These are phyloP conservation scores for Fraxinus pennsylvanica DNA, from an alignment of 257 asterid species.

Conservation along the genomic window DNA sequence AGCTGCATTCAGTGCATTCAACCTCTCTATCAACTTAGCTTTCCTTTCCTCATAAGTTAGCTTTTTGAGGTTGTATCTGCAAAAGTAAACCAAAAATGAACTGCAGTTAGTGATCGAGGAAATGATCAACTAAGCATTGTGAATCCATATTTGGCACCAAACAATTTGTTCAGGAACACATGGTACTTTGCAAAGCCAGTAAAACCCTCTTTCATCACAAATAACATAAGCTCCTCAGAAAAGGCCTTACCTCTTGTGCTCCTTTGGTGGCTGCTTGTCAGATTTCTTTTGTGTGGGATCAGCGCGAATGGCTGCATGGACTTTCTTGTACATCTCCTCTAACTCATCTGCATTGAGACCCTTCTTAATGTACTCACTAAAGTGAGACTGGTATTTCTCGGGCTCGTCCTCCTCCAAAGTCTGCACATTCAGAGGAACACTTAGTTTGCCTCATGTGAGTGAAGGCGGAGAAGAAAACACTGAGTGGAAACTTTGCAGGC, in stretches of 20 bases:
- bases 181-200: neutral
- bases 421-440: slow-evolving; percentile 21
- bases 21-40: slow-evolving; percentile 64
- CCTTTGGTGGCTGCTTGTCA: slow-evolving; percentile 56
- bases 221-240: neutral
- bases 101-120: neutral
- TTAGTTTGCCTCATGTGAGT: neutral
- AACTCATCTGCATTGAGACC: slow-evolving; percentile 55
- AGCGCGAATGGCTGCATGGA: slow-evolving; percentile 78
- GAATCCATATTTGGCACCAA: neutral
- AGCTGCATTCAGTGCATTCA: slow-evolving; percentile 68
- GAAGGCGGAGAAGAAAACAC: neutral
- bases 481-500: neutral
- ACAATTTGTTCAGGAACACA: too few species aligned
- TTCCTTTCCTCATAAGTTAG: slow-evolving; percentile 72
- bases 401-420: slow-evolving; percentile 73
- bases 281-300: slow-evolving; percentile 59
- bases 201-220: neutral
- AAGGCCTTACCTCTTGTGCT: slow-evolving; percentile 62
- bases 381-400: slow-evolving; percentile 68
- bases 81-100: slow-evolving; percentile 3
- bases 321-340: slow-evolving; percentile 65
- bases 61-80: slow-evolving; percentile 72
- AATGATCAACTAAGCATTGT: neutral
- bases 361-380: slow-evolving; percentile 56